Evolutionary conservation across 129 eudicot genomes (phyloP).

Genomic region (Silybum marianum): DNA sequence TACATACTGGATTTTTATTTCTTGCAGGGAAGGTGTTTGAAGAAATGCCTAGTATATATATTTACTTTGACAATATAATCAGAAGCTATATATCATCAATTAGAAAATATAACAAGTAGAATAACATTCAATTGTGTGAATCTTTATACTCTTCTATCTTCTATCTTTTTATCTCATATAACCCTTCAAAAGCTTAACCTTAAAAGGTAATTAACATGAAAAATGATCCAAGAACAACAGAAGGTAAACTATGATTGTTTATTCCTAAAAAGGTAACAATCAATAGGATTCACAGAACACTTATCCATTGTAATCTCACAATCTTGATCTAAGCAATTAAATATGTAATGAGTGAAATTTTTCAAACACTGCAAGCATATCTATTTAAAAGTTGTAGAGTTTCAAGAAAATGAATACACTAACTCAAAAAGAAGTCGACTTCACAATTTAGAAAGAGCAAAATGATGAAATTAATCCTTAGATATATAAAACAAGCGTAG

Average conservation of each 20-base stretch:
- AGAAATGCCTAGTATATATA: no score
- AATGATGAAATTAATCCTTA: background rate
- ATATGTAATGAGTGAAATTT: no score
- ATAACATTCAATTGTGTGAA: no score
- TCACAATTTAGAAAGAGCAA: background rate
- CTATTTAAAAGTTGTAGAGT: background rate
- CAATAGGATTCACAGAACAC: background rate
- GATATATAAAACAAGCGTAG: no score
- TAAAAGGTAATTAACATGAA: background rate
- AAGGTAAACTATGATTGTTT: background rate
- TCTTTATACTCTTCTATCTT: background rate
- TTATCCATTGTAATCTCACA: background rate
- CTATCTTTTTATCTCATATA: background rate
- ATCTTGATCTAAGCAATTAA: background rate
- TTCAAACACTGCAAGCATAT: no score
- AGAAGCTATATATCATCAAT: no score
- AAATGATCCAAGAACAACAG: background rate
- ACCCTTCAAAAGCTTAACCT: background rate
- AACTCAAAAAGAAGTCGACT: background rate
- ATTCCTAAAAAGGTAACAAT: background rate
- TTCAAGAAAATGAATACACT: background rate
- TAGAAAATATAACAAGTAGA: no score
- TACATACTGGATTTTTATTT: no score
- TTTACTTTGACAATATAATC: no score
- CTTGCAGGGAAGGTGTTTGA: no score